These are phyloP conservation scores for Solanum tarijense DNA, from an alignment of 257 asterid species.

Conservation along the genomic window DNA sequence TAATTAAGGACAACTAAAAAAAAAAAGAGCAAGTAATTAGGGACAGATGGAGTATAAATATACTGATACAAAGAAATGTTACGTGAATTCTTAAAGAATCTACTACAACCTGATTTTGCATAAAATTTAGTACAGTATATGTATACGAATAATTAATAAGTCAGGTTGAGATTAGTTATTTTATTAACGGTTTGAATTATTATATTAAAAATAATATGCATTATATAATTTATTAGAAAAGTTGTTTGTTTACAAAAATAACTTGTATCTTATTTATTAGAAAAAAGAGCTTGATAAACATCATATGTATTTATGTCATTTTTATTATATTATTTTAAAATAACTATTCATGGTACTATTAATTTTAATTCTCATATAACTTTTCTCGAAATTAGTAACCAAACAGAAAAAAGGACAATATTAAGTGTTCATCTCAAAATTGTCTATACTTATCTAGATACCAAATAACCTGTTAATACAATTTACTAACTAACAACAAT, in stretches of 20 bases:
- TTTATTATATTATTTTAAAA: not conserved
- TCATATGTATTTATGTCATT: too few relatives aligned
- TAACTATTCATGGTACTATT: not conserved
- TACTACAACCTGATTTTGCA: too few relatives aligned
- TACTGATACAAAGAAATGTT: too few relatives aligned
- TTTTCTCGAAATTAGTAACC: not conserved
- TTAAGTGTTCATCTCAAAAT: too few relatives aligned
- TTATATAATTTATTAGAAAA: not conserved
- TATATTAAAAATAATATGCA: not conserved
- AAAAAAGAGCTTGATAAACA: not conserved
- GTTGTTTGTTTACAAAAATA: not conserved
- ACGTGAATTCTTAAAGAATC: too few relatives aligned
- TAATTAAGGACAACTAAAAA: too few relatives aligned
- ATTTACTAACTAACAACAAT: too few relatives aligned
- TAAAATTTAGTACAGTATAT: too few relatives aligned
- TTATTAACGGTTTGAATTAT: fast-evolving
- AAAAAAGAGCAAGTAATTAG: too few relatives aligned
- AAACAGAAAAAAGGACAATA: too few relatives aligned
- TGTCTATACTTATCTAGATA: not conserved
- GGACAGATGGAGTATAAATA: too few relatives aligned
- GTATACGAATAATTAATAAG: not conserved
- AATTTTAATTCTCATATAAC: not conserved
- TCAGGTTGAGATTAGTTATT: not conserved
- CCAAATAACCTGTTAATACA: too few relatives aligned
- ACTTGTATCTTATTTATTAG: not conserved